A percentile compares a stretch with the other conserved stretches of the same genome.
Evolutionary conservation across 78 protist species (phyloP).

Genomic region (slime mould (Dictyostelium discoideum)): dicty_2.7 NC_007089.4:2204001-2204500

Average conservation of each 20-base stretch:
- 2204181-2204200: neutral
- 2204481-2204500: neutral
- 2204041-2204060: neutral
- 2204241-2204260: neutral
- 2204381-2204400: neutral
- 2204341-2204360: neutral
- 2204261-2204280: neutral
- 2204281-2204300: neutral
- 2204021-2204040: neutral
- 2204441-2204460: too few relatives aligned
- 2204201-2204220: neutral
- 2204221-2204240: neutral
- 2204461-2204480: too few relatives aligned
- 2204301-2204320: neutral
- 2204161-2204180: neutral
- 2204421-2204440: neutral
- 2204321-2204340: neutral
- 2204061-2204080: neutral
- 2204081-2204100: neutral
- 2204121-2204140: constrained; percentile 12
- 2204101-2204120: neutral
- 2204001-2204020: neutral
- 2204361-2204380: neutral
- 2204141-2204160: constrained; percentile 11
- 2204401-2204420: neutral